Evolutionary conservation across 116 monocot species (phyloP).

Genomic region (Iris pallida): DNA sequence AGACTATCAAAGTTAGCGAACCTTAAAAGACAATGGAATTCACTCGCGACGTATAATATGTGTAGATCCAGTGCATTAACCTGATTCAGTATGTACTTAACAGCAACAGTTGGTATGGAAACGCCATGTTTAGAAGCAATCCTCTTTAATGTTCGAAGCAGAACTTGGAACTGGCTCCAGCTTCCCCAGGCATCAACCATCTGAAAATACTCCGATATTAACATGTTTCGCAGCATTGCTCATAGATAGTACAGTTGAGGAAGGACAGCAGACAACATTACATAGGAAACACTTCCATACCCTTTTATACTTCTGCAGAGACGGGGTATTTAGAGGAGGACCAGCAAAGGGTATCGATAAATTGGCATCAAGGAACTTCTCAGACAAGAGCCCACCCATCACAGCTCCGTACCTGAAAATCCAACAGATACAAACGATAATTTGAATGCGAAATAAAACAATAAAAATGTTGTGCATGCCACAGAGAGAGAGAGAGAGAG

Average conservation of each 20-base stretch:
- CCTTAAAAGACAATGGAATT: background rate
- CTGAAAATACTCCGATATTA: slow-evolving; percentile 16
- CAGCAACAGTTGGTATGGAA: slow-evolving; percentile 84
- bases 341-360: slow-evolving; percentile 71
- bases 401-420: slow-evolving; percentile 77
- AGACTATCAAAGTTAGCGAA: background rate
- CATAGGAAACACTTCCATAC: slow-evolving; percentile 16
- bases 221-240: background rate
- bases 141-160: slow-evolving; percentile 64
- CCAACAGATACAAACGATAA: background rate
- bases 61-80: slow-evolving; percentile 20
- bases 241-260: background rate
- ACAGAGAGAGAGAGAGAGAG: slow-evolving; percentile 15
- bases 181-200: slow-evolving; percentile 97
- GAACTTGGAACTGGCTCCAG: slow-evolving; percentile 73
- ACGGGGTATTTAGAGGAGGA: slow-evolving; percentile 74
- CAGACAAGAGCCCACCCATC: slow-evolving; percentile 79
- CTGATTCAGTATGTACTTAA: slow-evolving; percentile 89
- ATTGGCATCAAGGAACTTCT: slow-evolving; percentile 74
- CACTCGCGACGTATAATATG: slow-evolving; percentile 1
- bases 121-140: slow-evolving; percentile 73
- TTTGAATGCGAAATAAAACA: too few relatives aligned
- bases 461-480: background rate
- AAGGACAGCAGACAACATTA: background rate
- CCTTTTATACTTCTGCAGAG: slow-evolving; percentile 80